Evolutionary conservation across 768 basidiomycete species (phyloP).

Genomic region (Termitomyces sp.): DNA sequence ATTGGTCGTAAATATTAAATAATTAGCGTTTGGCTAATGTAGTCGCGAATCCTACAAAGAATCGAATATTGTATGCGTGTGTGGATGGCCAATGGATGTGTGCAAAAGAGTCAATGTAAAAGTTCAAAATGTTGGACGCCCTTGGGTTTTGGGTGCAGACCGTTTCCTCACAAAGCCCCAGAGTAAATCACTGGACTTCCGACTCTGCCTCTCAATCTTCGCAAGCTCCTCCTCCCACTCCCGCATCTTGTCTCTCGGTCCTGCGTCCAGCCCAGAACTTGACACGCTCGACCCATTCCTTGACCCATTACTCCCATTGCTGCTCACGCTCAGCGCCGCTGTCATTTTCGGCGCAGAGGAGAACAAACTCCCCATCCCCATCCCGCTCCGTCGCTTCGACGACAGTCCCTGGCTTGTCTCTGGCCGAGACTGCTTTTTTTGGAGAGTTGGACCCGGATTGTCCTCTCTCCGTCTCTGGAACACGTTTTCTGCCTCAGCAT

Average conservation of each 20-base stretch:
- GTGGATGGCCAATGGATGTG: neutral
- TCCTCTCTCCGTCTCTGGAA: conserved; percentile 6
- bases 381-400: conserved; percentile 14
- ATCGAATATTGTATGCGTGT: neutral
- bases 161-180: conserved; percentile 35
- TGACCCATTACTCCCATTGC: conserved; percentile 18
- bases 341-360: conserved; percentile 19
- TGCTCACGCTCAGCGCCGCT: conserved; percentile 28
- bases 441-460: neutral
- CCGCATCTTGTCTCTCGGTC: conserved; percentile 36
- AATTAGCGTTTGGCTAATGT: neutral
- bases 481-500: conserved; percentile 2
- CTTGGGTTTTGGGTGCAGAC: conserved; percentile 15
- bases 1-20: neutral
- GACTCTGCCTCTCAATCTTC: conserved; percentile 62
- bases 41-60: neutral
- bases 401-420: conserved; percentile 13
- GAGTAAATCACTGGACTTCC: conserved; percentile 41
- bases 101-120: neutral
- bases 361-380: conserved; percentile 15
- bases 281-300: conserved; percentile 27
- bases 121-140: conserved; percentile 1
- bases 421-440: conserved; percentile 6
- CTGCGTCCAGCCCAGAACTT: conserved; percentile 23
- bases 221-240: conserved; percentile 81